Evolutionary conservation across 2,329 filamentous ascomycete species (phyloP), one percentile per base, ranked within the genome.

Genomic region (Chrysoporthe puriensis): DNA sequence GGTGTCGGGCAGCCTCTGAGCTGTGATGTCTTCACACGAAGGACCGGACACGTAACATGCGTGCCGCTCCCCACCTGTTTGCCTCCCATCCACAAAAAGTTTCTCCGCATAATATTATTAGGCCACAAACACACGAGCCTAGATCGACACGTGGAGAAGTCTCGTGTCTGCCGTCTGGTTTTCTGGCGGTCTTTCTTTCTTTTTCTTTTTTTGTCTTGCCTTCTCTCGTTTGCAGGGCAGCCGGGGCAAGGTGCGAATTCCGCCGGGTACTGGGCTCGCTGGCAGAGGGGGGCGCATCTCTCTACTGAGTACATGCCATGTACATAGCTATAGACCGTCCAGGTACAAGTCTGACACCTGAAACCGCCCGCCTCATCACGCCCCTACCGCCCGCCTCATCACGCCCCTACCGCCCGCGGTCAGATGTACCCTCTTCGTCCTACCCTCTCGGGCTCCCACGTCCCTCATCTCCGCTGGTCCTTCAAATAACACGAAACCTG

Each of bases 401-500:
- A 26, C 50, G 18, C 50, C 50, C 21, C 50, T 16, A 14, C 46
- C 46, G 14, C 36, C 9, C 50, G 32, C 50, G 11, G 50, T 54
- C 21, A 34, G 21, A 16, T 50, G 44, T 67, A 57, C 66, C 56
- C n/a, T 50, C n/a, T 48, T 46, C 40, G 56, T 34, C 56, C 46
- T 65, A 42, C 66, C 26, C 62, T 36, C 32, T 62, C 66, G 64
- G 66, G 61, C 59, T 65, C n/a, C 16, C 18, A 42, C 46, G 34
- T 34, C 34, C 34, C 61, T 62, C 36, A 36, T 57, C 54, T 57
- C 54, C 54, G 54, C 18, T 7, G 59, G 21, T 46, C 48, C 62
- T 52, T 46, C 62, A 54, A 58, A 58, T 64, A 58, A 64, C 50
- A 44, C 62, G 43, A 56, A 57, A 57, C 43, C 9, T 48, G 26